Evolutionary conservation across 2,329 filamentous ascomycete genomes (phyloP), one percentile per base, ranked within the genome.

Genomic region (Fusarium circinatum): DNA sequence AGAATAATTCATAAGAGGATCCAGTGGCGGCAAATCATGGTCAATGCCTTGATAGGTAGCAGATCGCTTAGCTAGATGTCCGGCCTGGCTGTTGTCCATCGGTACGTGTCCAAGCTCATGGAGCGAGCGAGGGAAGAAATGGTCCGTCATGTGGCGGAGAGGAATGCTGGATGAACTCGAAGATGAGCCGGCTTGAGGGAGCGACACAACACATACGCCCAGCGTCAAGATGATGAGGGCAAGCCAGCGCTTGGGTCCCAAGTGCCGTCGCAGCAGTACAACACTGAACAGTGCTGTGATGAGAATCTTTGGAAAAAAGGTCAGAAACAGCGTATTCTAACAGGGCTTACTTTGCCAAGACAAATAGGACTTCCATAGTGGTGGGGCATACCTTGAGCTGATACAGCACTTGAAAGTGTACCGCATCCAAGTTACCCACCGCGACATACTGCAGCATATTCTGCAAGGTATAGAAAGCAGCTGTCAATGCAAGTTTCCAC

Each of bases 381-480:
- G 47, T 26, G 12, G 52, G 36, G 57, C 82, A n/a, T 78, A 89
- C 89, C 86, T 98, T 98, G 65, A 98, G 86, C 83, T 99, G 96
- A 81, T 96, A 97, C 32, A 96, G 90, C 67, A 98, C 92, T 82
- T 98, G 95, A 80, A 98, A 98, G 61, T 96, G 95, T 9, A 96
- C 94, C 1, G 96, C 93, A 78, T 97, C 94, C 77, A 98, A 83
- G 76, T 98, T 98, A 70, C 94, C 94, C 17, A 98, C 90, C 4
- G 94, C 96, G 59, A 97, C 89, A 79, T 98, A 99, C 81, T 98
- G 94, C 61, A 98, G 85, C n/a, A 93, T 93, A 79, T 98, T 98
- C 78, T 98, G 94, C 34, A 98, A 81, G 0, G 96, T 98, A 80
- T 98, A 98, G 4, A 98, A 86, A 9, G 91, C 88, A 8, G 96